Evolutionary conservation across 2,329 filamentous ascomycete genomes (phyloP), one percentile per base, ranked within the genome.

Genomic region (Fusarium tricinctum): DNA sequence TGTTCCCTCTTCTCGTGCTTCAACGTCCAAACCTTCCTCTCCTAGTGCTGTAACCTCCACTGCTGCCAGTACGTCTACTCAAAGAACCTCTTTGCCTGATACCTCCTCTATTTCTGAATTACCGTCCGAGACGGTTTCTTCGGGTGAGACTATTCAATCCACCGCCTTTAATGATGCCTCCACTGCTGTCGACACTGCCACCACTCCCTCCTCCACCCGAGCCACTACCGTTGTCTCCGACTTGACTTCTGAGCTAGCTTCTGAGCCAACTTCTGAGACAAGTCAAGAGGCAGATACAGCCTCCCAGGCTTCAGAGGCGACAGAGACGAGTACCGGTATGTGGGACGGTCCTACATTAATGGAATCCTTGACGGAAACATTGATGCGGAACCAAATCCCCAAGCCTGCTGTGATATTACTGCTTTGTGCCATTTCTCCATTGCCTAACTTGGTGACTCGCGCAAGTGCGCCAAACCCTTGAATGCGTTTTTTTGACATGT

Each of bases 61-160:
- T 69, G 68, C 73, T 71, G 68, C 75, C 68, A 75, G 77, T 78
- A 79, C 74, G 77, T 79, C 74, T 66, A 56, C 46, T 51, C 68
- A 61, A 68, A 61, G 55, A 62, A 72, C 62, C 66, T 77, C 73
- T 72, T 70, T 70, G 68, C 70, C 69, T 68, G 68, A 69, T 64
- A 59, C 69, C 51, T 71, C 76, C 58, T 74, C 72, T 64, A 57
- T 74, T 74, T 61, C 72, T 73, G 60, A 73, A 57, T 73, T 72
- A 39, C 58, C 71, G 66, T 74, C 73, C 45, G 66, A 72, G 51
- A 69, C 72, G 70, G 57, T 56, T 58, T 69, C 69, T 69, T 63
- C 73, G 60, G 68, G 67, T 72, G 70, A 71, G 64, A 73, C 64
- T 50, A 49, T 53, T 52, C 50, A 66, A 48, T 57, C 68, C 53